Percentiles rank a stretch among this genome's conserved stretches.
phyloP scores from a whole-genome alignment of 1,139 yeast species.

The Lodderomyces beijingensis region DNA sequence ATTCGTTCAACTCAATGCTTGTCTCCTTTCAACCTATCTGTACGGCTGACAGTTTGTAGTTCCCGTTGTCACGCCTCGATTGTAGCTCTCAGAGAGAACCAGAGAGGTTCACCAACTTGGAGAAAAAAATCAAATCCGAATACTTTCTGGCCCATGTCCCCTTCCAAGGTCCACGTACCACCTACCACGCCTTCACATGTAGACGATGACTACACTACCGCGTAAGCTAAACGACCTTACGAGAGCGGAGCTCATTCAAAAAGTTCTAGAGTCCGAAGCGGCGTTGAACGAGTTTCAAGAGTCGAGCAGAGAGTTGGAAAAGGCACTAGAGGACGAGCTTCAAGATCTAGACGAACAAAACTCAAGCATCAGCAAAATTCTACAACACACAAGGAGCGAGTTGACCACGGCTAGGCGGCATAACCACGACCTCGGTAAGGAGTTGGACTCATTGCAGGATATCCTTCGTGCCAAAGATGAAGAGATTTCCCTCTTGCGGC shows the following conservation, averaged over 20 bases:
- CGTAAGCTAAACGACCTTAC: conserved; percentile 12
- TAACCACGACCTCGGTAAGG: conserved; percentile 10
- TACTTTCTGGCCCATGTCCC: too few species aligned
- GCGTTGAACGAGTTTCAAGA: conserved; percentile 41
- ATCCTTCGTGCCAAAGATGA: conserved; percentile 18
- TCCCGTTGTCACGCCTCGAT: too few species aligned
- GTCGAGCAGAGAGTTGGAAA: conserved; percentile 41
- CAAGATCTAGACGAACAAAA: conserved; percentile 29
- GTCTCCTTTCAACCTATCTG: too few species aligned
- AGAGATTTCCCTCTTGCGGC: conserved; percentile 22
- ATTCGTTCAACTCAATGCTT: too few species aligned
- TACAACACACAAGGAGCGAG: conserved; percentile 13
- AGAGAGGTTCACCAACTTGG: too few species aligned
- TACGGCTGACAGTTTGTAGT: too few species aligned
- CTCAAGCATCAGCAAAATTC: conserved; percentile 13
- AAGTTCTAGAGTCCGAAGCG: conserved; percentile 32
- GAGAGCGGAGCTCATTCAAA: conserved; percentile 25
- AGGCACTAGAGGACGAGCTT: conserved; percentile 42
- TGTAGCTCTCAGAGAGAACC: too few species aligned
- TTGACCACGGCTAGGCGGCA: conserved; percentile 12
- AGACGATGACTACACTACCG: not conserved
- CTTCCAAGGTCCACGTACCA: too few species aligned
- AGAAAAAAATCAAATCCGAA: too few species aligned
- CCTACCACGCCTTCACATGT: too few species aligned
- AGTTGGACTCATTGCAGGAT: conserved; percentile 22